Evolutionary conservation across 1,139 yeast species (phyloP), one percentile per base, ranked within the genome.

Genomic region (Pneumocystis wakefieldiae): DNA sequence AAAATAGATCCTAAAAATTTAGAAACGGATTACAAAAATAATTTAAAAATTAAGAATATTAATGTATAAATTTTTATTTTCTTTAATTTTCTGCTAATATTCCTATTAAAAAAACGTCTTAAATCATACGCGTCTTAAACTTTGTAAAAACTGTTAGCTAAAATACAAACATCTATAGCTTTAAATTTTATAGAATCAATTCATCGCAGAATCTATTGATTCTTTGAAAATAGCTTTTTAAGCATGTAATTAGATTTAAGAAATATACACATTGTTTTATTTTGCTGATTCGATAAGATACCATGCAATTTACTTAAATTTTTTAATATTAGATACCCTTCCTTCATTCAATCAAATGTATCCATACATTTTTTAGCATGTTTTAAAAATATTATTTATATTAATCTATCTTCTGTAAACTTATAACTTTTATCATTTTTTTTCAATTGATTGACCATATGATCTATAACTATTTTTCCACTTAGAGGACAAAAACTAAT

Each of bases 131-230:
- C 89, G 32, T 87, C 95, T 62, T 84, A 84, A 61, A 79, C 85
- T 76, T 94, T 98, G 57, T 97, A 97, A 71, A 92, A 94, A 1
- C 98, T 98, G 59, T 90, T 84, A 57, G 98, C 99, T 39, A 98
- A 97, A 67, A 92, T 95, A 75, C 98, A 94, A 67, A 92, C 90
- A 70, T 98, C 99, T n/a, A 98, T 90, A 64, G 76, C 74, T 69
- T 91, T 92, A 66, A 92, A 77, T 69, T 86, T 84, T 72, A 85
- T 79, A 74, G 97, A 90, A 77, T 92, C 94, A 87, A 81, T 72
- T 87, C 96, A 73, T 94, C 98, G 53, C 91, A 84, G 61, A 81
- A 79, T 70, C 81, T 73, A 36, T 81, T 42, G 75, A 73, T 62
- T 78, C 95, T 61, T 79, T 80, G 28, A 77, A 78, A 63, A 82